phyloP scores from a whole-genome alignment of 2,329 filamentous ascomycete species.

The Epichloe amarillans region DNA sequence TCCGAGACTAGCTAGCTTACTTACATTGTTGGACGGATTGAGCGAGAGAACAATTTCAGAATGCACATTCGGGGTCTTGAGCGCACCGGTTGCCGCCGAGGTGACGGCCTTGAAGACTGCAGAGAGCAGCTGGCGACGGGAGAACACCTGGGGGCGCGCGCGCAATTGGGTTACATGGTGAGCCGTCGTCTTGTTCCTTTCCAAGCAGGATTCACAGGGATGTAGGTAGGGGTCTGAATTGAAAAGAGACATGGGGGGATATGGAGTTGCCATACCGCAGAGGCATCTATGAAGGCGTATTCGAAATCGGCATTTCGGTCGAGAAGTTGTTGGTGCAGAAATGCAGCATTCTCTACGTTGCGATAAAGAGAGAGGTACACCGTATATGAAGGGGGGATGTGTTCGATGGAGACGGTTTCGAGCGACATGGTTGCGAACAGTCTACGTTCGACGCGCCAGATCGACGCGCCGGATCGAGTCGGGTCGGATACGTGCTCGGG shows the following conservation, averaged over 20 bases:
- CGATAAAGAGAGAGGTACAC: constrained; percentile 66
- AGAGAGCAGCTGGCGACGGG: constrained; percentile 57
- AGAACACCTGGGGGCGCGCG: constrained; percentile 45
- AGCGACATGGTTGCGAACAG: constrained; percentile 20
- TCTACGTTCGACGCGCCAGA: background rate
- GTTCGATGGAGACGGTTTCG: constrained; percentile 59
- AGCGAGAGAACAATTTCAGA: constrained; percentile 76
- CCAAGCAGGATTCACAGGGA: background rate
- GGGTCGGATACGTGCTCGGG: background rate
- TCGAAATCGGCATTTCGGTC: constrained; percentile 74
- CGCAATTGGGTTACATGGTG: background rate
- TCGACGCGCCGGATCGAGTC: background rate
- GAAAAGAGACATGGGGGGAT: no score
- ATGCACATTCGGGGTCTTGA: constrained; percentile 76
- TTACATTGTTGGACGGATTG: constrained; percentile 70
- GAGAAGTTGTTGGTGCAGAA: constrained; percentile 73
- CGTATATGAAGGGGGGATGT: constrained; percentile 53
- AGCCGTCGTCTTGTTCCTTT: background rate
- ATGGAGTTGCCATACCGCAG: constrained; percentile 43
- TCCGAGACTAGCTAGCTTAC: constrained; percentile 25
- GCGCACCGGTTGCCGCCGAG: constrained; percentile 41
- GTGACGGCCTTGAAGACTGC: constrained; percentile 68
- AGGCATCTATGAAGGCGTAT: constrained; percentile 86
- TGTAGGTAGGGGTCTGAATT: background rate
- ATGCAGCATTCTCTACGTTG: constrained; percentile 62